phyloP scores from a whole-genome alignment of 345 rosid species.

The Rhizophora mangle region DNA sequence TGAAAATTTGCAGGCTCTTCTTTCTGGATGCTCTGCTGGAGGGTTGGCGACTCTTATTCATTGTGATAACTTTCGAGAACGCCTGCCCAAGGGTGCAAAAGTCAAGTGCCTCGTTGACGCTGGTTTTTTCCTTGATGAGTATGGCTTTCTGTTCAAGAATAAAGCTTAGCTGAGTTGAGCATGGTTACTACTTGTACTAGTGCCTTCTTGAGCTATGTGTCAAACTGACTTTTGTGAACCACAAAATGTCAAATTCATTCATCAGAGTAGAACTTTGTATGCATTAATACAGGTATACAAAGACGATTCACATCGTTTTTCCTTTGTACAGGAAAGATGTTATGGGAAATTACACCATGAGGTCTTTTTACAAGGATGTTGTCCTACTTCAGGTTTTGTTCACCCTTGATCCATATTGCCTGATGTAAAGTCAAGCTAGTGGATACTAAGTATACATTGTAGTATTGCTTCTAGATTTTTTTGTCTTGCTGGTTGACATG shows the following conservation, averaged over 20 bases:
- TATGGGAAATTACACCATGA: constrained; percentile 55
- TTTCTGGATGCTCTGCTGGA: constrained; percentile 97
- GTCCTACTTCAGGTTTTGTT: constrained; percentile 62
- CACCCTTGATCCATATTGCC: background rate
- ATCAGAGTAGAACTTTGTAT: background rate
- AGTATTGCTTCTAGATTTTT: background rate
- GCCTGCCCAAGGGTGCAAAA: constrained; percentile 54
- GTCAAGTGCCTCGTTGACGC: constrained; percentile 97
- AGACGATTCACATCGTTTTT: constrained; percentile 13
- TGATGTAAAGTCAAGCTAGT: constrained; percentile 3
- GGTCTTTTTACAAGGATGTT: constrained; percentile 63
- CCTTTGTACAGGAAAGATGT: constrained; percentile 61
- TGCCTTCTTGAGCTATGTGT: too few relatives aligned
- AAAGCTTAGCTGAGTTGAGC: too few relatives aligned
- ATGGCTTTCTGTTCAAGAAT: constrained; percentile 32
- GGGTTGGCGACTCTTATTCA: constrained; percentile 87
- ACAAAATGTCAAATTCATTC: too few relatives aligned
- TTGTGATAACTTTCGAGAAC: constrained; percentile 69
- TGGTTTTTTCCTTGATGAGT: constrained; percentile 86
- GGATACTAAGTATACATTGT: background rate
- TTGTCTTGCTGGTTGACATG: background rate
- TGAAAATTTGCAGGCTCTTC: constrained; percentile 59
- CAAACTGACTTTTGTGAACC: too few relatives aligned
- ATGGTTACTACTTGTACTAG: too few relatives aligned
- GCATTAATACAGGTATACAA: background rate